A percentile compares a stretch with the other conserved stretches of the same genome.
Conservation (phyloP, 108 stramenopile genomes). For the Discostella stelligeroides region DNA sequence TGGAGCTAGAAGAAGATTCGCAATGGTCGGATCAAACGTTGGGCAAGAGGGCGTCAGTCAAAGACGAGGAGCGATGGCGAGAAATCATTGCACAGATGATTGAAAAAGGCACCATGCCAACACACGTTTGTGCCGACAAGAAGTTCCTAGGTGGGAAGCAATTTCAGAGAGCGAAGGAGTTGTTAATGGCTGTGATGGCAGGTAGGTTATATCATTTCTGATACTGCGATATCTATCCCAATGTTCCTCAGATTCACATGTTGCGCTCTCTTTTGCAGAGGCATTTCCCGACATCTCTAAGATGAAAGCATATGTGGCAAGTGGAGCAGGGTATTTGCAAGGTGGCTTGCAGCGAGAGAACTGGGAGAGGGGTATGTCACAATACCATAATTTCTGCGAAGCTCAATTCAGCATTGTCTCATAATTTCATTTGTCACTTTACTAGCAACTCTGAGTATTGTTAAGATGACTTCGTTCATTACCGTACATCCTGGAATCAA, state of each 20-base stretch:
- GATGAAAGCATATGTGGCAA: slow-evolving; percentile 61
- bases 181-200: slow-evolving; percentile 59
- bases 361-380: slow-evolving; percentile 56
- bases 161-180: slow-evolving; percentile 62
- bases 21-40: slow-evolving; percentile 56
- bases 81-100: slow-evolving; percentile 47
- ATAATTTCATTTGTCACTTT: not conserved
- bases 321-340: slow-evolving; percentile 62
- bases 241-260: not conserved
- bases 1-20: slow-evolving; percentile 68
- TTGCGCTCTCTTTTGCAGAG: slow-evolving; percentile 46
- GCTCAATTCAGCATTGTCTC: not conserved
- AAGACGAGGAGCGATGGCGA: slow-evolving; percentile 66
- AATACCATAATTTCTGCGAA: not conserved
- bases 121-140: slow-evolving; percentile 50
- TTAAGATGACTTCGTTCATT: slow-evolving; percentile 47
- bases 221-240: not conserved
- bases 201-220: slow-evolving; percentile 17
- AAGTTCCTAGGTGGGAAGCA: slow-evolving; percentile 80
- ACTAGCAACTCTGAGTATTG: slow-evolving; percentile 55
- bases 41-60: slow-evolving; percentile 34
- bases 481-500: slow-evolving; percentile 70
- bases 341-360: slow-evolving; percentile 73
- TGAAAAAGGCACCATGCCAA: slow-evolving; percentile 41
- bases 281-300: slow-evolving; percentile 61